phyloP scores from a whole-genome alignment of 140 eudicot species.

The Oenanthe javanica region DNA sequence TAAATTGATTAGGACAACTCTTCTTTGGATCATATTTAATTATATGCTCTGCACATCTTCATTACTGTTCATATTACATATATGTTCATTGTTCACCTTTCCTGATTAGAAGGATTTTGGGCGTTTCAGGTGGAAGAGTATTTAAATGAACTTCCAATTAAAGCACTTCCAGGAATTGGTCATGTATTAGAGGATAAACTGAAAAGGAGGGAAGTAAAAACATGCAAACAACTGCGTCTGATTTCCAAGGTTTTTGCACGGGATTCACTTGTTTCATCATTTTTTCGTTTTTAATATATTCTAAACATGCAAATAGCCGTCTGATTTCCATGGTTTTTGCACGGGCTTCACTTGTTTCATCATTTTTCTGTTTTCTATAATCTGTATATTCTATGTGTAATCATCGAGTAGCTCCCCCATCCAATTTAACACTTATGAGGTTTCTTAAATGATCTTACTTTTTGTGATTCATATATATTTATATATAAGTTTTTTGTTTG shows the following conservation, averaged over 20 bases:
- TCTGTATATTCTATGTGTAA: neutral
- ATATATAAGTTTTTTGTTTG: neutral
- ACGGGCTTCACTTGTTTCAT: neutral
- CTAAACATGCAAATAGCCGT: slow-evolving; percentile 64
- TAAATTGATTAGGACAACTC: neutral
- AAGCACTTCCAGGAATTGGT: slow-evolving; percentile 96
- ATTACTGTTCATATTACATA: neutral
- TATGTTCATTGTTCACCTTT: neutral
- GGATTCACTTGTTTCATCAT: neutral
- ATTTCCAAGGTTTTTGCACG: slow-evolving; percentile 56
- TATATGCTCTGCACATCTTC: neutral
- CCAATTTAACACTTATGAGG: neutral
- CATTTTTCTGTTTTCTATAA: neutral
- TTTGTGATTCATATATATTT: neutral
- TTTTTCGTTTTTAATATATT: neutral
- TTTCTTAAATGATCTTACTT: neutral
- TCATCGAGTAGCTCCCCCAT: neutral
- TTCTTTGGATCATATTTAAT: neutral
- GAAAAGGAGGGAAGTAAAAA: slow-evolving; percentile 50
- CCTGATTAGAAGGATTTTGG: slow-evolving; percentile 12
- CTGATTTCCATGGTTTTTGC: slow-evolving; percentile 57
- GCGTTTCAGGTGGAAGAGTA: slow-evolving; percentile 64
- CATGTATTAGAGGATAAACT: slow-evolving; percentile 80
- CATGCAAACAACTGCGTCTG: slow-evolving; percentile 76
- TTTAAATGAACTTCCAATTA: slow-evolving; percentile 62